A percentile compares a stretch with the other conserved stretches of the same genome.
Evolutionary conservation across 495 filamentous ascomycete genomes (phyloP).

Genomic region (Aspergillus nanangensis): DNA sequence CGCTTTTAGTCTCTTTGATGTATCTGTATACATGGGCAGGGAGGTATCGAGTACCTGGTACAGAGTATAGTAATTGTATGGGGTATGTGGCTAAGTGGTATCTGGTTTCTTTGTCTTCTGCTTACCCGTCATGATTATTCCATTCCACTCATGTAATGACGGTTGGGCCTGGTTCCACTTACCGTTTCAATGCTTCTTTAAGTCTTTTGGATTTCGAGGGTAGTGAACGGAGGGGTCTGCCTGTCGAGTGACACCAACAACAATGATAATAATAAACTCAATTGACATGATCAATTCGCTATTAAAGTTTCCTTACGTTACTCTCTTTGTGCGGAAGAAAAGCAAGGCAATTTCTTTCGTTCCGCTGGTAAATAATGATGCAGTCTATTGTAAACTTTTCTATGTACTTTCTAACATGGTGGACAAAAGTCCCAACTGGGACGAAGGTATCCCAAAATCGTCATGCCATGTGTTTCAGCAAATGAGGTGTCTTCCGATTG

Average conservation of each 20-base stretch:
- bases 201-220: background rate
- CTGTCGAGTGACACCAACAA: too few relatives aligned
- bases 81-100: background rate
- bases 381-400: too few relatives aligned
- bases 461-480: background rate
- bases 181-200: background rate
- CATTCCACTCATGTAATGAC: background rate
- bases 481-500: conserved; percentile 5
- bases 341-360: too few relatives aligned
- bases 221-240: background rate
- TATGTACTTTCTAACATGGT: too few relatives aligned
- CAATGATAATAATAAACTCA: background rate
- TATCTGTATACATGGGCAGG: background rate
- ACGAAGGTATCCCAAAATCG: background rate
- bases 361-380: too few relatives aligned
- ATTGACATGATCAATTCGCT: background rate
- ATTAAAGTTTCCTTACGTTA: too few relatives aligned
- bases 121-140: background rate
- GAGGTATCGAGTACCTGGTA: background rate
- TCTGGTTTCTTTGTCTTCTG: conserved; percentile 1
- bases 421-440: too few relatives aligned
- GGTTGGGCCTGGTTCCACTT: conserved; percentile 4
- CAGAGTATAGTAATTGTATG: background rate
- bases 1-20: background rate
- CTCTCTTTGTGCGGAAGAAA: too few relatives aligned